Conservation (phyloP, 2,329 filamentous ascomycete species). For the Echinosphaeria canescens region DNA sequence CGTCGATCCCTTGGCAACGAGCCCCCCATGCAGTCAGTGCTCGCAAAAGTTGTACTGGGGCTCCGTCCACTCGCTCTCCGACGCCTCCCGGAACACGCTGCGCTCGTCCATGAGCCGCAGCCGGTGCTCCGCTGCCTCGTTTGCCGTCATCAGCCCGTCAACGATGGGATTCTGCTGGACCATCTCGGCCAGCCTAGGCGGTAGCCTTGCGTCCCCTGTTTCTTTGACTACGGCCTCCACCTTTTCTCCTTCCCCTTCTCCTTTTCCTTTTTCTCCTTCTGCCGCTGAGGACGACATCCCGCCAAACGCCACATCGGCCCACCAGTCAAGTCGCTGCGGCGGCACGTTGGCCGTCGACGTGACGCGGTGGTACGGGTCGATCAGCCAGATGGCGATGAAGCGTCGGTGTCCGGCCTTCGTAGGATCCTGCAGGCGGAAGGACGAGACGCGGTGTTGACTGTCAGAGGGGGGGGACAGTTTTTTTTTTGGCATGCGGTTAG, state of each 20-base stretch:
- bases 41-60: slow-evolving; percentile 3
- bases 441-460: slow-evolving; percentile 23
- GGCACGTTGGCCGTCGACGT: slow-evolving; percentile 19
- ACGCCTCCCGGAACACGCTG: slow-evolving; percentile 3
- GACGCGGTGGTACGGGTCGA: slow-evolving; percentile 29
- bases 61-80: slow-evolving; percentile 1
- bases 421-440: slow-evolving; percentile 24
- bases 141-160: slow-evolving; percentile 6
- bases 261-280: too few species aligned
- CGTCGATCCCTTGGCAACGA: too few species aligned
- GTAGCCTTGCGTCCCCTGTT: slow-evolving; percentile 4
- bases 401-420: slow-evolving; percentile 29
- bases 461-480: not conserved
- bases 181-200: slow-evolving; percentile 9
- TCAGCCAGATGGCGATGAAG: slow-evolving; percentile 33
- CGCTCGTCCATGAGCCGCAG: slow-evolving; percentile 17
- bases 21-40: slow-evolving; percentile 4
- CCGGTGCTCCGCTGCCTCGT: slow-evolving; percentile 15
- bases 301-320: slow-evolving; percentile 8
- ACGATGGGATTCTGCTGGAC: slow-evolving; percentile 3
- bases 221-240: slow-evolving; percentile 1
- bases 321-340: slow-evolving; percentile 15
- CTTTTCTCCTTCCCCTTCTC: too few species aligned
- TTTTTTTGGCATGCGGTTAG: too few species aligned
- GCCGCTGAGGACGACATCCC: too few species aligned